These are phyloP conservation scores for Fusarium hainanense DNA, from an alignment of 2,329 filamentous ascomycete genomes.

Conservation along the genomic window DNA sequence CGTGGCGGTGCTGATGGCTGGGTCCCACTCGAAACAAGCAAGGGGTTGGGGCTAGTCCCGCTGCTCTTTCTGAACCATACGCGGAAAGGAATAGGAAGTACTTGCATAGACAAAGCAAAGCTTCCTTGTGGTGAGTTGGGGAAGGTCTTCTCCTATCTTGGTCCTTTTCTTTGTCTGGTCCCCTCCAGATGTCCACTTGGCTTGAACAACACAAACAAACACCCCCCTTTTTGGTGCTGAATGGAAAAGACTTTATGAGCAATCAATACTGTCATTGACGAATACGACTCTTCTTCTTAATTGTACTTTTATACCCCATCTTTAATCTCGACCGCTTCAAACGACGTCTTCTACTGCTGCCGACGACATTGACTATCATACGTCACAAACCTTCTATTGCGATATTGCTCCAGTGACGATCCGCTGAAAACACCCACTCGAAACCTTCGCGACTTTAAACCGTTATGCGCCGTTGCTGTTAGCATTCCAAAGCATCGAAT, in stretches of 20 bases:
- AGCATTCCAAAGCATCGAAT: constrained; percentile 23
- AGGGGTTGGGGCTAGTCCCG: constrained; percentile 10
- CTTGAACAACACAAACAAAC: constrained; percentile 18
- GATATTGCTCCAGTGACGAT: constrained; percentile 14
- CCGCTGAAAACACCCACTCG: constrained; percentile 3
- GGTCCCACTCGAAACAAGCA: neutral
- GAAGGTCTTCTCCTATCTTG: constrained; percentile 36
- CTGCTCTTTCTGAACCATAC: constrained; percentile 21
- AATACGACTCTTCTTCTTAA: constrained; percentile 24
- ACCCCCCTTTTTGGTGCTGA: constrained; percentile 37
- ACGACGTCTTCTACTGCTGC: neutral
- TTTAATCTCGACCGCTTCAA: constrained; percentile 27
- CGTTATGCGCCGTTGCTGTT: constrained; percentile 47
- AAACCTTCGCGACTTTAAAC: constrained; percentile 8
- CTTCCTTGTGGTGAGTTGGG: constrained; percentile 31
- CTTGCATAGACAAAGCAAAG: constrained; percentile 26
- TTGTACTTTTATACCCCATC: constrained; percentile 25
- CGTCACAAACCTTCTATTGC: constrained; percentile 29
- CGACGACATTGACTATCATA: constrained; percentile 1
- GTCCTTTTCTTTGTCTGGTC: constrained; percentile 30
- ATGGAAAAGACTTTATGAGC: constrained; percentile 30
- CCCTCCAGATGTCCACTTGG: neutral
- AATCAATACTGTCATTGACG: constrained; percentile 12
- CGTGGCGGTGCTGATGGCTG: constrained; percentile 27
- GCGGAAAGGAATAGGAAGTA: constrained; percentile 27